Evolutionary conservation across 495 filamentous ascomycete genomes (phyloP).

Genomic region (Glutinoglossum americanum): DNA sequence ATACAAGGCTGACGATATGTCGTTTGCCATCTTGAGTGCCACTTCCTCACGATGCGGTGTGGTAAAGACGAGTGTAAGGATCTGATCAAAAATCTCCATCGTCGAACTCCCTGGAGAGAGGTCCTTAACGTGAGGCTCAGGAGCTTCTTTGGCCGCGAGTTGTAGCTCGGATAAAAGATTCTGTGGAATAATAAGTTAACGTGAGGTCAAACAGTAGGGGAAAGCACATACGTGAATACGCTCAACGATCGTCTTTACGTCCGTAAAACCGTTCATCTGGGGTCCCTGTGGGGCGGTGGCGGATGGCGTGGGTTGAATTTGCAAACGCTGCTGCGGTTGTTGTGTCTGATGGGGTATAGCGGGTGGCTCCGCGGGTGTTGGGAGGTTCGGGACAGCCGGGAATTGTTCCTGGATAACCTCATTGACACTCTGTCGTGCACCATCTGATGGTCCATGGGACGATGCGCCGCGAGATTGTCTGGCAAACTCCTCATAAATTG

Average conservation of each 20-base stretch:
- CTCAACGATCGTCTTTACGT: slow-evolving; percentile 37
- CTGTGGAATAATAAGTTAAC: slow-evolving; percentile 9
- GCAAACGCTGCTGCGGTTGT: slow-evolving; percentile 38
- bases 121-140: slow-evolving; percentile 26
- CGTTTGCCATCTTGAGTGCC: slow-evolving; percentile 42
- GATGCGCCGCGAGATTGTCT: slow-evolving; percentile 46
- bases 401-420: slow-evolving; percentile 76
- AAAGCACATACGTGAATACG: slow-evolving; percentile 23
- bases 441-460: slow-evolving; percentile 36
- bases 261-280: slow-evolving; percentile 43
- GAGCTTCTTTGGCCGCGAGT: slow-evolving; percentile 35
- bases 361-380: slow-evolving; percentile 63
- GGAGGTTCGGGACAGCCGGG: slow-evolving; percentile 48
- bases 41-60: slow-evolving; percentile 37
- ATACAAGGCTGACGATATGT: slow-evolving; percentile 50
- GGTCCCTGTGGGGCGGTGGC: slow-evolving; percentile 25
- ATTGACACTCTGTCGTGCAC: slow-evolving; percentile 32
- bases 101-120: slow-evolving; percentile 11
- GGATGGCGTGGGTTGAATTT: slow-evolving; percentile 21
- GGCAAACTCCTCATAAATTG: slow-evolving; percentile 89
- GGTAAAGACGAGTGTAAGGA: slow-evolving; percentile 26
- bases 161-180: slow-evolving; percentile 50
- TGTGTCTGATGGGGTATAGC: slow-evolving; percentile 45
- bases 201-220: background rate
- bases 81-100: slow-evolving; percentile 23